Base-by-base conservation (phyloP, 2,329 filamentous ascomycete species). In the Ophiostoma piceae region DNA sequence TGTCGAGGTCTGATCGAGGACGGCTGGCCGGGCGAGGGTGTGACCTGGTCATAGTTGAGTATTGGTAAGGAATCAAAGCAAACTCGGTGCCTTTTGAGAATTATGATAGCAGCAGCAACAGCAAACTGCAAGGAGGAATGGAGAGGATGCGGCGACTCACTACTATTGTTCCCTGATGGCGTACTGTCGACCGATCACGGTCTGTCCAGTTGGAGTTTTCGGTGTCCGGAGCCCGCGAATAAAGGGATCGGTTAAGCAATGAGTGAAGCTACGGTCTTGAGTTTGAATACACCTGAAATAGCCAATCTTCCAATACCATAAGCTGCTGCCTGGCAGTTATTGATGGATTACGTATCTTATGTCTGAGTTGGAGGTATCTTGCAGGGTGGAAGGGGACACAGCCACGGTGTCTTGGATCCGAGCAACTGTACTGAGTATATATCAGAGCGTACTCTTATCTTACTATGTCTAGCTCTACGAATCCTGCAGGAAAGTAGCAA, bases 1-100 rank as follows among this genome's bases (percentile, higher is more conserved):
- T 87, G 74, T 79, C 69, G 29, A 60, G 41, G 60, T 51, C 47
- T 51, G n/a, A 51, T n/a, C 16, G 47, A 51, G 47, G 47, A 51
- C 47, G 47, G 16, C 16, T 51, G 47, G 47, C 22, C 47, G 47
- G 47, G 47, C 47, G 47, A 51, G 47, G 47, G 22, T 51, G 16
- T 51, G 47, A 16, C 47, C 47, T 51, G 47, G 47, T 51, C 19
- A n/a, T 29, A 51, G 47, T 51, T 51, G 47, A 51, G 47, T 51
- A 16, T 51, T 51, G n/a, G 47, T 51, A 51, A 47, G 47, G 16
- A 51, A 51, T 51, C 16, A 51, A 51, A 51, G 47, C 47, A 19
- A 51, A 51, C 47, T 51, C 47, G 47, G 47, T 51, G 47, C 47
- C 47, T 51, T 51, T 14, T n/a, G 47, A 51, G 16, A 16, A 51